Base-by-base conservation (phyloP, 345 rosid genomes). In the Brassica juncea region DNA sequence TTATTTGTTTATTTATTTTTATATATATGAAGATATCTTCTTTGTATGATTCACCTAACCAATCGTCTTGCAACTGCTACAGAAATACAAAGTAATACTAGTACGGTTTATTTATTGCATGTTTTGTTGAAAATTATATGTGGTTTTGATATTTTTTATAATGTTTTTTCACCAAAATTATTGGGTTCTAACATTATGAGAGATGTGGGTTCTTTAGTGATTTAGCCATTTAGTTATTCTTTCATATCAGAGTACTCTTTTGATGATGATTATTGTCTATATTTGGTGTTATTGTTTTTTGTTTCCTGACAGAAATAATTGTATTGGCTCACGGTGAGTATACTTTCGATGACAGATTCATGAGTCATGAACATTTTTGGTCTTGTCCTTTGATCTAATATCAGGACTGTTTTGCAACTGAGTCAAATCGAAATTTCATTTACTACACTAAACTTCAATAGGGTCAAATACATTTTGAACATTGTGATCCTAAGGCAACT, bases 21-120 rank as follows among this genome's bases (percentile, higher is more conserved):
- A 0, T 8, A 1, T 3, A n/a, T 49, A 58, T 12, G 55, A 72
- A 66, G 61, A 72, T 72, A 59, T 79, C 68, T 79, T 79, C 68
- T 79, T 79, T 79, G 77, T n/a, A 72, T 72, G 82, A 57, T 42
- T 66, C 19, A 79, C 73, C 82, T 79, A 73, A 67, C 77, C 25
- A n/a, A 66, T 25, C 10, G 1, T 70, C 63, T 61, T 61, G 31
- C 6, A 64, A 1, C 8, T 19, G 15, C 27, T 25, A 25, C 65
- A 27, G 42, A 5, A 28, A 5, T 49, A 49, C 57, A n/a, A 28
- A 11, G 4, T 0, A 44, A 7, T 8, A 52, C 4, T 60, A 25
- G 15, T 60, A 60, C 4, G 4, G 3, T 60, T 2, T 27, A 10
- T 59, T 58, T 71, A 6, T 15, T 37, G 14, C 12, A 42, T 44